phyloP scores from a whole-genome alignment of 345 rosid genomes.

The Populus pruinosa region DNA sequence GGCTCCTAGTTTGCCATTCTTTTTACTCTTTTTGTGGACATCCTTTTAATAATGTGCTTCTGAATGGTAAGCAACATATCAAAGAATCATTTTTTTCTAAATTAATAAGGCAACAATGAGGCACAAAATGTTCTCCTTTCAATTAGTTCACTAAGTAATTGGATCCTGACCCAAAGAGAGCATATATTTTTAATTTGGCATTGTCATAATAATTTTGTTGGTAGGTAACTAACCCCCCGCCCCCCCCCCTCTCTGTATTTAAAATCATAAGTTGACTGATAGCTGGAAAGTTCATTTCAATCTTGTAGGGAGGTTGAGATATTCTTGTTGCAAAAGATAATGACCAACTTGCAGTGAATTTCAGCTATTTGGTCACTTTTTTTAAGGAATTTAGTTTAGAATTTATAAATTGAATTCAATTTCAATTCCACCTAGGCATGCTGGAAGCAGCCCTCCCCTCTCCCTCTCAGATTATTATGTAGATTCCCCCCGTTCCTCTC shows the following conservation, averaged over 20 bases:
- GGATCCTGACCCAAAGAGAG: not conserved
- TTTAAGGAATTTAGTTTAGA: too few species aligned
- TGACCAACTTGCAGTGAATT: not conserved
- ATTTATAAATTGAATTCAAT: too few species aligned
- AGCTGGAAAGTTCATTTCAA: not conserved
- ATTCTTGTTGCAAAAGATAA: not conserved
- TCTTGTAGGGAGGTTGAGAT: not conserved
- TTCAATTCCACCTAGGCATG: not conserved
- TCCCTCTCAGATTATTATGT: not conserved
- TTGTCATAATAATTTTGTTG: not conserved
- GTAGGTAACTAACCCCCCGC: not conserved
- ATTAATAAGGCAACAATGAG: not conserved
- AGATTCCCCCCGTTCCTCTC: not conserved
- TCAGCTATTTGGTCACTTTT: not conserved
- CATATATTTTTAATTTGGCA: not conserved
- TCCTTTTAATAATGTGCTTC: not conserved
- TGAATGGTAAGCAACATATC: not conserved
- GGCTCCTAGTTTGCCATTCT: not conserved
- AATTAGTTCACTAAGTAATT: not conserved
- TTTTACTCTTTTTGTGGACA: not conserved
- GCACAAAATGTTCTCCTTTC: not conserved
- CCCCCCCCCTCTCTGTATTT: too few species aligned
- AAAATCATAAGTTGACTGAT: not conserved
- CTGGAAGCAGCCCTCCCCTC: not conserved
- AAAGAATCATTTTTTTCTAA: not conserved